These are phyloP conservation scores for Corymbia maculata DNA, from an alignment of 345 rosid genomes.

Conservation along the genomic window DNA sequence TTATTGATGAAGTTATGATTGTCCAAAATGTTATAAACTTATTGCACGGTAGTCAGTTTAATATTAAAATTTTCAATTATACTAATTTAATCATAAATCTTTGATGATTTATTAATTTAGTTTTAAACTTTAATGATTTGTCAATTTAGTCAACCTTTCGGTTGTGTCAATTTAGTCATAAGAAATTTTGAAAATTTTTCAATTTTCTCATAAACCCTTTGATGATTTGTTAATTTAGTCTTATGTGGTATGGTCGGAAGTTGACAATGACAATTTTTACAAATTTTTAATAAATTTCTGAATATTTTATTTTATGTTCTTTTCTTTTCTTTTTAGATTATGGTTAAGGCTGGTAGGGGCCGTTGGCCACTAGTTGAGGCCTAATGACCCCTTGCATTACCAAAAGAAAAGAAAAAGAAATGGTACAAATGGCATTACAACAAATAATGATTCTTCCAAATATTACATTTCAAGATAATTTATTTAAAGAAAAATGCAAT, in stretches of 20 bases:
- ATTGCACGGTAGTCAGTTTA: fast-evolving
- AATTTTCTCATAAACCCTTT: no score
- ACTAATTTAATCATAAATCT: fast-evolving
- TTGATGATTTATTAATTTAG: no score
- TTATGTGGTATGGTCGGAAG: background rate
- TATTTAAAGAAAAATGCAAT: background rate
- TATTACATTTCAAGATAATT: background rate
- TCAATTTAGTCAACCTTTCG: no score
- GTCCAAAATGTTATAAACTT: no score
- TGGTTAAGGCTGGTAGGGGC: background rate
- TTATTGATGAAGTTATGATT: background rate
- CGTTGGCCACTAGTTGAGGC: background rate
- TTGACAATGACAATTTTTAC: fast-evolving
- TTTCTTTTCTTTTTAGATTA: no score
- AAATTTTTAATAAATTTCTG: no score
- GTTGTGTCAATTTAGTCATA: no score
- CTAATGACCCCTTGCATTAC: background rate
- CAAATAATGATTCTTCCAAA: background rate
- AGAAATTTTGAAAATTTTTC: no score
- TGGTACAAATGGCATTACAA: background rate
- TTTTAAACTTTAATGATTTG: fast-evolving
- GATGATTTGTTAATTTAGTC: fast-evolving
- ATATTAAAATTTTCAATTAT: fast-evolving
- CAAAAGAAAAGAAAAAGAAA: no score
- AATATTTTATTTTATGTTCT: no score